A percentile compares a stretch with the other conserved stretches of the same genome.
These are phyloP conservation scores for Daldinia loculata DNA, from an alignment of 495 filamentous ascomycete species.

Conservation along the genomic window DNA sequence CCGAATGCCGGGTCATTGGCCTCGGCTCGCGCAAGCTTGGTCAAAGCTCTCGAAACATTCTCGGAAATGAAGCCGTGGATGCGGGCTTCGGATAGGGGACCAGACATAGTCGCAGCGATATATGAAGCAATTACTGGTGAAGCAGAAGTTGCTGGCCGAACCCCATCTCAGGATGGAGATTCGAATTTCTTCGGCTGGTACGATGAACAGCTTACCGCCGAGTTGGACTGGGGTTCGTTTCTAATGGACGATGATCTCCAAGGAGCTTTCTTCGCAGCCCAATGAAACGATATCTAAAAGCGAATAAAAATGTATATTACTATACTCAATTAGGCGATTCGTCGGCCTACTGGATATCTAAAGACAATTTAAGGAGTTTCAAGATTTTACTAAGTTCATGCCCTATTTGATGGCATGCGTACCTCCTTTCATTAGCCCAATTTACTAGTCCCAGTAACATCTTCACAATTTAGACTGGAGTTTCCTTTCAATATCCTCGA, in stretches of 20 bases:
- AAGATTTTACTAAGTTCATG: neutral
- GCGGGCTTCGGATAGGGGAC: conserved; percentile 34
- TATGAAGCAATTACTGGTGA: conserved; percentile 40
- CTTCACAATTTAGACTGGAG: conserved; percentile 29
- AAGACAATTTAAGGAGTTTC: neutral
- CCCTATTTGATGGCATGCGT: neutral
- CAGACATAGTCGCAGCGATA: conserved; percentile 38
- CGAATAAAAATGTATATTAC: neutral
- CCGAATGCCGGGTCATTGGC: conserved; percentile 23
- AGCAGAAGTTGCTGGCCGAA: conserved; percentile 29
- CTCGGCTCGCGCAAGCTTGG: conserved; percentile 32
- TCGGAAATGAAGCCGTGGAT: conserved; percentile 45
- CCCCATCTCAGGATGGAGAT: conserved; percentile 38
- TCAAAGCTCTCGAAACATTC: conserved; percentile 40
- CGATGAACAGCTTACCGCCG: conserved; percentile 40
- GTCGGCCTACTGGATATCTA: neutral
- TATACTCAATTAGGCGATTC: neutral
- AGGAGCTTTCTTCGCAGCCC: conserved; percentile 23
- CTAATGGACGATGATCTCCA: conserved; percentile 36
- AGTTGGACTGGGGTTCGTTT: conserved; percentile 41
- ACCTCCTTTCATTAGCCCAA: neutral
- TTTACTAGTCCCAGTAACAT: neutral
- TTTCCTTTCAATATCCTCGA: conserved; percentile 26
- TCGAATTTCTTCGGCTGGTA: conserved; percentile 44
- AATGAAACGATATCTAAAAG: neutral